These are phyloP conservation scores for Fraxinus greggii DNA, from an alignment of 305 asterid genomes.

Conservation along the genomic window DNA sequence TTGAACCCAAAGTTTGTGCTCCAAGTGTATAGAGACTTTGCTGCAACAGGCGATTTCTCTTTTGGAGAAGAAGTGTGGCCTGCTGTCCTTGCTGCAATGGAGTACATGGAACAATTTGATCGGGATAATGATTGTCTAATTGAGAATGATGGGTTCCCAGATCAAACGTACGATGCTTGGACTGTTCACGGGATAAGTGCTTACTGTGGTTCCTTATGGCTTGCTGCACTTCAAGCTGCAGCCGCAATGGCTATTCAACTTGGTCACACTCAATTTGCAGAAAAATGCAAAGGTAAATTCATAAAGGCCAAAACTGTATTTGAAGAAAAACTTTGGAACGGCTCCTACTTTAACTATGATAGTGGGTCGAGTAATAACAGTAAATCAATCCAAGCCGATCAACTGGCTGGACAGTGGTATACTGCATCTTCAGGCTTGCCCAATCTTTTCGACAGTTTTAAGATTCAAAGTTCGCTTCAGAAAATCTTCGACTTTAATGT, in stretches of 20 bases:
- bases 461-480: constrained; percentile 76
- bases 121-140: constrained; percentile 77
- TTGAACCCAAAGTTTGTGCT: constrained; percentile 90
- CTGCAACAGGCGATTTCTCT: constrained; percentile 83
- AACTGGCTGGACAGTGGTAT: constrained; percentile 99
- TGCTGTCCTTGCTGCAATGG: constrained; percentile 91
- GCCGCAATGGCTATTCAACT: constrained; percentile 87
- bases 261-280: constrained; percentile 77
- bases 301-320: constrained; percentile 60
- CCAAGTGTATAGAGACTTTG: constrained; percentile 90
- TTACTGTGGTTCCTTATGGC: constrained; percentile 94
- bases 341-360: constrained; percentile 89
- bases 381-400: constrained; percentile 94
- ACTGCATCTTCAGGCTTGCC: constrained; percentile 95
- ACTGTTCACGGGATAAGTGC: constrained; percentile 96
- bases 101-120: constrained; percentile 96
- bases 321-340: constrained; percentile 89
- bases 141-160: constrained; percentile 96
- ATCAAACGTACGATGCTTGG: constrained; percentile 97
- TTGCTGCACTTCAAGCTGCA: constrained; percentile 94
- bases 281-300: constrained; percentile 60
- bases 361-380: constrained; percentile 91
- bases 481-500: constrained; percentile 87
- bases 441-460: constrained; percentile 61
- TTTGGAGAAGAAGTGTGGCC: constrained; percentile 96